Evolutionary conservation across 192 early-diverging fungal genomes (phyloP).

Genomic region (Entomortierella lignicola): DNA sequence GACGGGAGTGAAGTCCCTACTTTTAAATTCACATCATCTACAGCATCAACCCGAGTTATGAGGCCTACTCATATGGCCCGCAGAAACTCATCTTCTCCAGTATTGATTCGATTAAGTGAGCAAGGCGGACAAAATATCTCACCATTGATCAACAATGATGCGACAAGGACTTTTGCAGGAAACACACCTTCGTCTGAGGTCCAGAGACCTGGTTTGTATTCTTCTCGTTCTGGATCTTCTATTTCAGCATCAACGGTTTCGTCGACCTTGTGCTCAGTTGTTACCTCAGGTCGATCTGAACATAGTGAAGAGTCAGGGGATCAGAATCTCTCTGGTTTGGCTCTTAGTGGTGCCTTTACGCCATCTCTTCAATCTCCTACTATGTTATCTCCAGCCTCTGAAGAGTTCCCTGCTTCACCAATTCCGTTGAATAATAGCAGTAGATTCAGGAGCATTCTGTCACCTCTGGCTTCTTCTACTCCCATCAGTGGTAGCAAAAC

Average conservation of each 20-base stretch:
- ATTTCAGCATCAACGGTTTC: slow-evolving; percentile 11
- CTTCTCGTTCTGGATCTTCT: slow-evolving; percentile 1
- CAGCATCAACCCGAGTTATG: background rate
- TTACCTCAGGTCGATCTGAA: slow-evolving; percentile 2
- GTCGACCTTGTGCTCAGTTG: slow-evolving; percentile 22
- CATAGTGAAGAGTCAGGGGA: background rate
- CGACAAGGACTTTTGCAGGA: slow-evolving; percentile 24
- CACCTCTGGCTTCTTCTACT: slow-evolving; percentile 1
- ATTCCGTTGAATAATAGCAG: background rate
- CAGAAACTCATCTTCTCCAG: slow-evolving; percentile 45
- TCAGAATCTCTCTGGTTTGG: background rate
- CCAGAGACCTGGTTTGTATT: background rate
- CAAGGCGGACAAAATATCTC: slow-evolving; percentile 46
- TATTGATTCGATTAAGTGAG: slow-evolving; percentile 36
- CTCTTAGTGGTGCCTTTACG: background rate
- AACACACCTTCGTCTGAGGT: slow-evolving; percentile 19
- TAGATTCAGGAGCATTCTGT: background rate
- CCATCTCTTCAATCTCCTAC: background rate
- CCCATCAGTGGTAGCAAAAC: background rate
- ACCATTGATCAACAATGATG: slow-evolving; percentile 10
- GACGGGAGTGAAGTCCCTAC: background rate
- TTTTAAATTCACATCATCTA: background rate
- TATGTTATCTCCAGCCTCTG: background rate
- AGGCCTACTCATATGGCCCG: slow-evolving; percentile 20
- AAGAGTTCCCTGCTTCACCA: background rate